A percentile compares a stretch with the other conserved stretches of the same genome.
Evolutionary conservation across 2,329 filamentous ascomycete genomes (phyloP).

Genomic region (Hymenoscyphus albidus): DNA sequence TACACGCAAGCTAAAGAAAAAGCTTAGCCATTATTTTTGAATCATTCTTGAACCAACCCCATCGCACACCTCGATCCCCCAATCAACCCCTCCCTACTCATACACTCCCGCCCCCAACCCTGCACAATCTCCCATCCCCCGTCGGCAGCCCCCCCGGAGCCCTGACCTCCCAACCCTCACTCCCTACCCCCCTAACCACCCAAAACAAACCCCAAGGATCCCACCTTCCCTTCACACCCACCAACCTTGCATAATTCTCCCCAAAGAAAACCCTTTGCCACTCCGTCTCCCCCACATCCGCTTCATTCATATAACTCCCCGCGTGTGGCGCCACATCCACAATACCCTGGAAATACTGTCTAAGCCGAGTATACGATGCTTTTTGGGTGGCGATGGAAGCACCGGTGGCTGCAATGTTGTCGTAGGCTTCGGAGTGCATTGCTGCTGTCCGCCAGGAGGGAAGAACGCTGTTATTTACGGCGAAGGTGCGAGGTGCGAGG

Average conservation of each 20-base stretch:
- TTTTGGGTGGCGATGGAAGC: conserved; percentile 36
- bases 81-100: too few relatives aligned
- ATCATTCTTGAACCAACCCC: too few relatives aligned
- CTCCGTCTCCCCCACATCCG: conserved; percentile 41
- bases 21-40: too few relatives aligned
- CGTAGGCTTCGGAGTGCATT: conserved; percentile 18
- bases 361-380: conserved; percentile 38
- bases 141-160: conserved; percentile 15
- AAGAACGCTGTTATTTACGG: conserved; percentile 14
- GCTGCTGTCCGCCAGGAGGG: conserved; percentile 15
- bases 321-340: conserved; percentile 25
- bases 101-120: not conserved
- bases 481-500: conserved; percentile 4
- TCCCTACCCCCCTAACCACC: conserved; percentile 19
- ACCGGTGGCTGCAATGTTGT: conserved; percentile 33
- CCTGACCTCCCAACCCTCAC: conserved; percentile 32
- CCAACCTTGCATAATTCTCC: conserved; percentile 37
- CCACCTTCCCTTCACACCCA: conserved; percentile 45
- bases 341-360: conserved; percentile 12
- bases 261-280: conserved; percentile 32
- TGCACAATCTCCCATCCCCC: conserved; percentile 20
- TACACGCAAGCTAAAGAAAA: too few relatives aligned
- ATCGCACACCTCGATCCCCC: too few relatives aligned
- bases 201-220: conserved; percentile 43
- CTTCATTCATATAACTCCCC: conserved; percentile 48